Evolutionary conservation across 2,329 filamentous ascomycete genomes (phyloP).

Genomic region (Colletotrichum costaricense): DNA sequence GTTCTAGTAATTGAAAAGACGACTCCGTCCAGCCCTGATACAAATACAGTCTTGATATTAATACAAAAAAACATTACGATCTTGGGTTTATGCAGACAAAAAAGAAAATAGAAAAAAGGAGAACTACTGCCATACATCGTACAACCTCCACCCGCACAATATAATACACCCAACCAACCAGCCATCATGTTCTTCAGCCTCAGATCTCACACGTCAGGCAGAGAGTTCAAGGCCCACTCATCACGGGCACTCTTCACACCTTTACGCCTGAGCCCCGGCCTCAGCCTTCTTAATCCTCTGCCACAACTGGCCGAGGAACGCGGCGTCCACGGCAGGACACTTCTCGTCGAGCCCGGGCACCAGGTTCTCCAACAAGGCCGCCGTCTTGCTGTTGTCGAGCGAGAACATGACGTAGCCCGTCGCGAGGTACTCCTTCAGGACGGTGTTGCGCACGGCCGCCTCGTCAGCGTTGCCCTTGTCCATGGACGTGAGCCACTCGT

Average conservation of each 20-base stretch:
- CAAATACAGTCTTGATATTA: not conserved
- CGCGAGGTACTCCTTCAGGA: constrained; percentile 38
- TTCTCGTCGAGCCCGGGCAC: constrained; percentile 35
- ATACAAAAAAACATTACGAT: not conserved
- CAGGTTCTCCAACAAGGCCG: constrained; percentile 36
- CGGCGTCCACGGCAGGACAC: constrained; percentile 38
- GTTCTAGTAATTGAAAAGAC: not conserved
- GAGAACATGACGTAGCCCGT: constrained; percentile 41
- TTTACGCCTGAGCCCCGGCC: not conserved
- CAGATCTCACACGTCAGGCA: not conserved
- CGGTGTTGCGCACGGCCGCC: constrained; percentile 36
- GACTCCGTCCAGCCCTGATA: not conserved
- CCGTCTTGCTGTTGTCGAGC: constrained; percentile 37
- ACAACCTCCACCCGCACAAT: not conserved
- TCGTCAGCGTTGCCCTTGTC: constrained; percentile 34
- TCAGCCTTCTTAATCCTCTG: not conserved
- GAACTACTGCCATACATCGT: not conserved
- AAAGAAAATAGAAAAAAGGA: not conserved
- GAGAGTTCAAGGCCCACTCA: not conserved
- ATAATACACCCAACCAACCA: not conserved
- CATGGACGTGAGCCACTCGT: constrained; percentile 34
- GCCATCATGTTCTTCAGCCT: not conserved
- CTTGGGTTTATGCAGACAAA: not conserved
- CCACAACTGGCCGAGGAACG: constrained; percentile 27
- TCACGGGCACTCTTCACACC: not conserved